These are phyloP conservation scores for Fomes fomentarius DNA, from an alignment of 1,284 basidiomycete species.

Conservation along the genomic window DNA sequence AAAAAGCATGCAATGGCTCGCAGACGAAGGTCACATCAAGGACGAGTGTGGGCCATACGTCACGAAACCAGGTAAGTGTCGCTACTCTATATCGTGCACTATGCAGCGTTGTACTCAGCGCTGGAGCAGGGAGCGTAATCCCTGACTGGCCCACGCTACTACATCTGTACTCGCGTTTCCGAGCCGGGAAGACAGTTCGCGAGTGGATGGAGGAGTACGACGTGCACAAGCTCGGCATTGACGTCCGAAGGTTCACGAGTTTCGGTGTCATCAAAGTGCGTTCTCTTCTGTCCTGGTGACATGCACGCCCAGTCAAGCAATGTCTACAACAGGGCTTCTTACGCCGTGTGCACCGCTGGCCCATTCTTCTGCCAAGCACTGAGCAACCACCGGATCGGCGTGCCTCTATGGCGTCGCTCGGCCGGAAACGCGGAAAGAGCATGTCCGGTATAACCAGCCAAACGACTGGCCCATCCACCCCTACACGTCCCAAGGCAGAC, in stretches of 20 bases:
- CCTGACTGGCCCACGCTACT: slow-evolving; percentile 86
- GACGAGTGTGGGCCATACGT: slow-evolving; percentile 92
- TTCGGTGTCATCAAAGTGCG: slow-evolving; percentile 96
- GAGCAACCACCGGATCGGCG: slow-evolving; percentile 15
- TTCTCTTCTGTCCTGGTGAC: neutral
- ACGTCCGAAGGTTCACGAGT: slow-evolving; percentile 92
- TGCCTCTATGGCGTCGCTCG: slow-evolving; percentile 17
- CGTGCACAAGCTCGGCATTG: slow-evolving; percentile 77
- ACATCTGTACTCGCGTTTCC: slow-evolving; percentile 85
- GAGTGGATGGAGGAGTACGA: slow-evolving; percentile 89
- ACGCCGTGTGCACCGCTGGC: slow-evolving; percentile 91
- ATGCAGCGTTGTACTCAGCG: neutral
- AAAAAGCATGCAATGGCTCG: slow-evolving; percentile 84
- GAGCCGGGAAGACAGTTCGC: slow-evolving; percentile 81
- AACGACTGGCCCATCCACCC: slow-evolving; percentile 20
- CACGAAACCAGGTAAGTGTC: slow-evolving; percentile 64
- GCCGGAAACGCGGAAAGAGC: slow-evolving; percentile 28
- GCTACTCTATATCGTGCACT: neutral
- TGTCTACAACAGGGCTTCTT: slow-evolving; percentile 77
- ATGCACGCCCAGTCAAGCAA: no score
- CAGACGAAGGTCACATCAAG: slow-evolving; percentile 80
- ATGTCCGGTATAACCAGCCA: slow-evolving; percentile 14
- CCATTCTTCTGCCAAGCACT: slow-evolving; percentile 57
- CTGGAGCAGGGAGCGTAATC: slow-evolving; percentile 47
- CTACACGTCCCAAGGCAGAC: slow-evolving; percentile 15